phyloP scores from a whole-genome alignment of 2,329 filamentous ascomycete genomes.

The Nannizziopsis arthrosporioides region DNA sequence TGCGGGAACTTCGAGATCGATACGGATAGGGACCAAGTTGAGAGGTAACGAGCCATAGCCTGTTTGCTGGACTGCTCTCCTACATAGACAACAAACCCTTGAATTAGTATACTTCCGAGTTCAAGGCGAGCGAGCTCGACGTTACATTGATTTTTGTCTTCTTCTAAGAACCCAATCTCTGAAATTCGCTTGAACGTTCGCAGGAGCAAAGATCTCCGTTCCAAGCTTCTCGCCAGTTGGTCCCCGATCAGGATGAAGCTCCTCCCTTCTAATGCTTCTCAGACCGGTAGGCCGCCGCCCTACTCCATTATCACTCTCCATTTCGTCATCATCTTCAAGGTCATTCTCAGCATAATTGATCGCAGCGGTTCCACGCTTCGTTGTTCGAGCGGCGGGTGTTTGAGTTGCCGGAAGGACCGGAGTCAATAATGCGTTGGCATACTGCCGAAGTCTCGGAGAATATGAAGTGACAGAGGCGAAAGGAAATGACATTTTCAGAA shows the following conservation, averaged over 20 bases:
- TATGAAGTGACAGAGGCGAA: constrained; percentile 87
- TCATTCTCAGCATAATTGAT: constrained; percentile 98
- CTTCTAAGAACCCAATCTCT: constrained; percentile 84
- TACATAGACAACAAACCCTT: background rate
- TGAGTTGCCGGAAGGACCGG: constrained; percentile 65
- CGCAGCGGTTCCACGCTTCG: constrained; percentile 88
- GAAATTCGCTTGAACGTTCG: constrained; percentile 82
- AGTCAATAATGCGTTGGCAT: constrained; percentile 82
- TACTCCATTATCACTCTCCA: constrained; percentile 52
- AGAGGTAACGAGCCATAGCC: constrained; percentile 50
- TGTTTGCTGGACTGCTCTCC: constrained; percentile 4
- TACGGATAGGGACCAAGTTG: constrained; percentile 87
- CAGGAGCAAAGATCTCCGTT: constrained; percentile 66
- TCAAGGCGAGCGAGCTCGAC: constrained; percentile 21
- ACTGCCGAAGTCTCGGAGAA: constrained; percentile 77
- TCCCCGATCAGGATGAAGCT: constrained; percentile 50
- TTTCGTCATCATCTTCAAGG: constrained; percentile 61
- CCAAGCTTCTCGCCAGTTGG: constrained; percentile 65
- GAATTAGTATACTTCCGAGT: background rate
- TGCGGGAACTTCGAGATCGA: constrained; percentile 81
- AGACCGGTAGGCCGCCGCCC: constrained; percentile 65
- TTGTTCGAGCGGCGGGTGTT: constrained; percentile 65
- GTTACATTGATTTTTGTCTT: constrained; percentile 27
- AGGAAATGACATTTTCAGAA: constrained; percentile 13
- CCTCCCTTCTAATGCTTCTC: constrained; percentile 69